Conservation (phyloP, 1,139 yeast genomes). For the Kluyveromyces sp. region DNA sequence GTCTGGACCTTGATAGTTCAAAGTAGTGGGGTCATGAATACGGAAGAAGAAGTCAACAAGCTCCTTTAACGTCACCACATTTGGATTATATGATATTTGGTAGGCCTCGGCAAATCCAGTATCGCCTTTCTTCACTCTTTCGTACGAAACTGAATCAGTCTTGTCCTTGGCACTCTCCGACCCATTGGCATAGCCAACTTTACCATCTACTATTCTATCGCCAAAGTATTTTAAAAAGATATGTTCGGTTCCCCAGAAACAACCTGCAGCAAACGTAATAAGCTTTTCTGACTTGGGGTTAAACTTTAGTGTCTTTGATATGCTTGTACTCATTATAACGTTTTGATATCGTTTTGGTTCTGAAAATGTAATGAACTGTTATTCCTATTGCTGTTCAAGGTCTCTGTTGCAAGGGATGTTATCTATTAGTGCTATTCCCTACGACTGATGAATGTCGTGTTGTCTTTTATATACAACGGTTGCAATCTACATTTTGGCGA, state of each 20-base stretch:
- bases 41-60: slow-evolving; percentile 78
- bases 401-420: no score
- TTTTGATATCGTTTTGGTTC: not conserved
- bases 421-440: no score
- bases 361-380: no score
- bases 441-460: no score
- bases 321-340: slow-evolving; percentile 10
- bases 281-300: slow-evolving; percentile 39
- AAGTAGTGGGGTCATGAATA: slow-evolving; percentile 75
- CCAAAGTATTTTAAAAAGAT: slow-evolving; percentile 62
- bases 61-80: slow-evolving; percentile 46
- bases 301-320: slow-evolving; percentile 34
- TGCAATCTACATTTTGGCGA: no score
- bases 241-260: slow-evolving; percentile 95
- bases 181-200: slow-evolving; percentile 92
- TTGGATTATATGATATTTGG: slow-evolving; percentile 77
- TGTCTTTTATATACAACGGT: no score
- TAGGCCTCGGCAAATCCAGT: slow-evolving; percentile 74
- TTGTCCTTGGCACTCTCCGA: slow-evolving; percentile 22
- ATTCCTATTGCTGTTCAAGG: no score
- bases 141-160: slow-evolving; percentile 54
- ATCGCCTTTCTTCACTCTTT: slow-evolving; percentile 64
- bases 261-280: slow-evolving; percentile 69
- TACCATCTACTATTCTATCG: slow-evolving; percentile 55
- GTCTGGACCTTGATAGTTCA: slow-evolving; percentile 71